phyloP scores from a whole-genome alignment of 495 filamentous ascomycete genomes.

The Trichodelitschia bisporula region DNA sequence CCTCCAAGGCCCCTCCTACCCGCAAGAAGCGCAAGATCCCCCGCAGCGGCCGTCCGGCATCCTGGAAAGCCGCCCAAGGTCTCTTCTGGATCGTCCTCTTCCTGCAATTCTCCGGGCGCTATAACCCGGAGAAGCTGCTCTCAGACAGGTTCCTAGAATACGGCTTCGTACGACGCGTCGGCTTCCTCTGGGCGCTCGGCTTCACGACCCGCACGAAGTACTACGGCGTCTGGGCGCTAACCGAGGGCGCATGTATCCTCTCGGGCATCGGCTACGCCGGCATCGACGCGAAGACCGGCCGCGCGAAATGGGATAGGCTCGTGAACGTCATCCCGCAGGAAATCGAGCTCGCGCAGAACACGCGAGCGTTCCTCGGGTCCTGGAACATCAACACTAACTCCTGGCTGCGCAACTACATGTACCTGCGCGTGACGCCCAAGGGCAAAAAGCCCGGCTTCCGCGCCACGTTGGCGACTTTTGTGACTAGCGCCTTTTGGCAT shows the following conservation, averaged over 20 bases:
- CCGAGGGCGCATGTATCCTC: constrained; percentile 86
- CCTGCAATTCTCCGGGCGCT: constrained; percentile 44
- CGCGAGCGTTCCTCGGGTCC: constrained; percentile 58
- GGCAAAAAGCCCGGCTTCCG: constrained; percentile 94
- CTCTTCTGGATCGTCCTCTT: constrained; percentile 59
- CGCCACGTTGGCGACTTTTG: constrained; percentile 82
- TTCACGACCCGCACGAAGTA: constrained; percentile 70
- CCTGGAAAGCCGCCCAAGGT: constrained; percentile 45
- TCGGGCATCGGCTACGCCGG: constrained; percentile 88
- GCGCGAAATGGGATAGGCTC: constrained; percentile 69
- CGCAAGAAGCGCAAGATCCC: constrained; percentile 89
- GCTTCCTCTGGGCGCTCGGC: constrained; percentile 57
- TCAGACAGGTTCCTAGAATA: constrained; percentile 35
- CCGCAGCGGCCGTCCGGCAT: constrained; percentile 66
- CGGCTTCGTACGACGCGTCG: constrained; percentile 44
- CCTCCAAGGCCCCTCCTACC: constrained; percentile 55
- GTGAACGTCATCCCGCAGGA: constrained; percentile 64
- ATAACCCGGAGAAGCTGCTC: constrained; percentile 33
- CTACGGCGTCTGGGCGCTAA: constrained; percentile 84
- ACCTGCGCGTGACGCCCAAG: constrained; percentile 80
- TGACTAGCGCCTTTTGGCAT: constrained; percentile 90
- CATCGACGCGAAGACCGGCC: constrained; percentile 56
- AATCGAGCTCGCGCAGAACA: constrained; percentile 77
- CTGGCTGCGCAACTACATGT: constrained; percentile 91
- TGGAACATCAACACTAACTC: constrained; percentile 99